Evolutionary conservation across 225 moss, liverwort and hornwort genomes (phyloP), one percentile per base, ranked within the genome.

Genomic region (Anthoceros angustus): DNA sequence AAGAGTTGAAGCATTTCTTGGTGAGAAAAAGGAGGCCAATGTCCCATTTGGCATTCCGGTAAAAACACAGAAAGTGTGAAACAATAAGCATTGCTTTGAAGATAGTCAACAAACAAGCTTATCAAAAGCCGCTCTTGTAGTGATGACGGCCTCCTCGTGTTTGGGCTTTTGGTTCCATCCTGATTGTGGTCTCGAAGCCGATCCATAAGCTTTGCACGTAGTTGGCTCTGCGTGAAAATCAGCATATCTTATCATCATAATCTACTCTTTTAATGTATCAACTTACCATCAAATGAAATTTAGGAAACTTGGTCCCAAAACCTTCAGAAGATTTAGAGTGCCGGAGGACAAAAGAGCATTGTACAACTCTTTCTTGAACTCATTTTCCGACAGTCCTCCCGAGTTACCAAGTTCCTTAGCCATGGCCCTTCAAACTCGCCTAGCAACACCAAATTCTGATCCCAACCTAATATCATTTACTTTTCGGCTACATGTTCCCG

Each of bases 61-160:
- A 89, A 77, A 40, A 86, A 93, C 49, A 89, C 89, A 15, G 89
- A 93, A 62, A 83, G 85, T 45, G 92, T 93, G 72, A 89, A 93
- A 55, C 82, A 83, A 72, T 83, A 89, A 40, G 81, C 87, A 66
- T 87, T 77, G 66, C 70, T 74, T 60, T 71, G 73, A 69, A 93
- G 76, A 63, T 93, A 93, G 50, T 93, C 89, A 42, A 93, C 67
- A 71, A 93, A 89, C 79, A 93, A 81, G 78, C 92, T 93, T 62
- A 77, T 82, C 67, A 93, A 72, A 72, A 89, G 79, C 62, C 84
- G 71, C 42, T 89, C 85, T 3, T 76, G 85, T 75, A 82, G 48
- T 0, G 89, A 82, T 26, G 83, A 85, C 18, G 78, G 78, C 64
- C 69, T 67, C 39, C 62, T 71, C 68, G 74, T 83, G 39, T 80